Evolutionary conservation across 1,284 basidiomycete genomes (phyloP).

Genomic region (Puccinia coronata): DNA sequence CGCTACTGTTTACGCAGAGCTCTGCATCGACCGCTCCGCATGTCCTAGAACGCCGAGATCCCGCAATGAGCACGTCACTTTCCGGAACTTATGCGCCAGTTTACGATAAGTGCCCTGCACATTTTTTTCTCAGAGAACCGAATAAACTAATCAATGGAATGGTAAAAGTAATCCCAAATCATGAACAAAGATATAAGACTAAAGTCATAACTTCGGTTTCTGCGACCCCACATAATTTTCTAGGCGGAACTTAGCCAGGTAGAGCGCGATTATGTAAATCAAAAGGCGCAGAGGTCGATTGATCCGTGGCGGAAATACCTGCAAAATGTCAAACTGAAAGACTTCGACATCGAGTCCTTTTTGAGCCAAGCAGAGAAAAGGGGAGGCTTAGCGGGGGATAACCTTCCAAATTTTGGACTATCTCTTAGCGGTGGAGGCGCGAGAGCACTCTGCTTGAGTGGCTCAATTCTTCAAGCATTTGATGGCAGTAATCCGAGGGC

Average conservation of each 20-base stretch:
- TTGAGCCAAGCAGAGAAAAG: conserved; percentile 14
- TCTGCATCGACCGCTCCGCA: neutral
- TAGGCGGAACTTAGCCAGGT: conserved; percentile 21
- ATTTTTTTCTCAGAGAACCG: conserved; percentile 15
- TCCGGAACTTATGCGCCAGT: conserved; percentile 39
- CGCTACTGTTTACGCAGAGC: neutral
- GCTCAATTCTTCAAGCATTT: conserved; percentile 43
- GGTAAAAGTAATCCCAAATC: neutral
- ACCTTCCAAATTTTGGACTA: conserved; percentile 30
- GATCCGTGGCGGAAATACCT: conserved; percentile 30
- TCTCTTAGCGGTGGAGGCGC: conserved; percentile 29
- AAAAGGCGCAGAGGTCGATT: conserved; percentile 28
- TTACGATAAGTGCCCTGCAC: conserved; percentile 2
- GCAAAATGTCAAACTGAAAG: conserved; percentile 6
- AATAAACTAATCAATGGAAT: conserved; percentile 1
- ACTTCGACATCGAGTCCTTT: conserved; percentile 27
- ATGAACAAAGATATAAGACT: neutral
- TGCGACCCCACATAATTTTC: no score
- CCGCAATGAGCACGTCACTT: conserved; percentile 26
- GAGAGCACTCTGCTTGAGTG: conserved; percentile 18
- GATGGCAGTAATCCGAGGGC: conserved; percentile 29
- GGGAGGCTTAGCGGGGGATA: conserved; percentile 21
- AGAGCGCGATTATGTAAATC: conserved; percentile 8
- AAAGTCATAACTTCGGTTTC: neutral
- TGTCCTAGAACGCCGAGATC: conserved; percentile 23